Conservation (phyloP, 306 rosid genomes). For the Cucumis hystrix region DNA sequence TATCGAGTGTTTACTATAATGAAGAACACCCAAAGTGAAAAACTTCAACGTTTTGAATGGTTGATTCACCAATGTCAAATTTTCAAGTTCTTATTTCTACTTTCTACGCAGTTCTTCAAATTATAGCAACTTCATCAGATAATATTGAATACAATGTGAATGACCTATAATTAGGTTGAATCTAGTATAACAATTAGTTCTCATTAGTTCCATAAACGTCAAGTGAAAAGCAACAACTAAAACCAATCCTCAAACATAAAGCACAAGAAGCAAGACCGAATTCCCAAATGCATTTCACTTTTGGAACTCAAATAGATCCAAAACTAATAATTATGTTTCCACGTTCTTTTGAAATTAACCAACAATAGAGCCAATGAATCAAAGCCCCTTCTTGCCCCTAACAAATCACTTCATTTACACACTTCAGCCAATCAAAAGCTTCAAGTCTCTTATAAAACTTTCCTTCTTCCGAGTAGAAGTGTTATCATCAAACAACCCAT, state of each 20-base stretch:
- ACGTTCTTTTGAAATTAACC: background rate
- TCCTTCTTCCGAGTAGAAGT: background rate
- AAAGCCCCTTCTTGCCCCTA: background rate
- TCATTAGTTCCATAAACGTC: background rate
- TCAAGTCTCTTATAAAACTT: background rate
- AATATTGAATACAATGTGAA: background rate
- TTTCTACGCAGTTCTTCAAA: constrained; percentile 42
- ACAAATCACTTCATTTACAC: background rate
- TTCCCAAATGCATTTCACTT: background rate
- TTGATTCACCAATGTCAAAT: constrained; percentile 60
- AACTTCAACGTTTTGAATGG: constrained; percentile 77
- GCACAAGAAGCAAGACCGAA: background rate
- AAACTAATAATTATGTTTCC: background rate
- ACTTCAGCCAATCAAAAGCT: background rate
- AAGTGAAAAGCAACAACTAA: background rate
- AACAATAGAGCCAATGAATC: background rate
- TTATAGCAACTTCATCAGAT: background rate
- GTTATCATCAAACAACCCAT: background rate
- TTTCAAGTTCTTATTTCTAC: constrained; percentile 57
- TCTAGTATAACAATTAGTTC: background rate
- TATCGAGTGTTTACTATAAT: constrained; percentile 35
- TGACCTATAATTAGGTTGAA: background rate
- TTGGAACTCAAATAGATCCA: background rate
- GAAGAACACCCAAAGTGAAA: constrained; percentile 56
- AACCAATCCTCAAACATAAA: background rate